Evolutionary conservation across 2,329 filamentous ascomycete species (phyloP).

Genomic region (Metarhizium robertsii): DNA sequence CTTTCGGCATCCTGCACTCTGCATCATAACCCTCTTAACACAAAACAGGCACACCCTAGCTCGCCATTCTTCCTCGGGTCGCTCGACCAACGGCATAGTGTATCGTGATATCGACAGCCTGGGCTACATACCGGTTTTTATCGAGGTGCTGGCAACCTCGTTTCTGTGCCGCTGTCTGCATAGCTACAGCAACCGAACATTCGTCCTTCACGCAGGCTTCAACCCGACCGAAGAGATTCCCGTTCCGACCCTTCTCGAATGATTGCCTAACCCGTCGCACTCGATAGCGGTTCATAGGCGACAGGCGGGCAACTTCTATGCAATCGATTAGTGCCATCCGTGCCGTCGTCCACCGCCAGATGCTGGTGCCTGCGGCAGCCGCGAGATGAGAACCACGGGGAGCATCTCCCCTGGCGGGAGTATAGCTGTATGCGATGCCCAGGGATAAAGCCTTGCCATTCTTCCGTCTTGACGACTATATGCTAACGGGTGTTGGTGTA

Average conservation of each 20-base stretch:
- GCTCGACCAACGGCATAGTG: not conserved
- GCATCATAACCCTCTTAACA: not conserved
- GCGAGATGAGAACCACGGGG: constrained; percentile 62
- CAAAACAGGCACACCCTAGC: not conserved
- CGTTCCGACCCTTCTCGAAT: not conserved
- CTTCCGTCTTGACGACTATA: not conserved
- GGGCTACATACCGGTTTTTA: not conserved
- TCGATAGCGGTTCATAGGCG: not conserved
- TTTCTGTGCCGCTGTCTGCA: not conserved
- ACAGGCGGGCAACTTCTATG: constrained; percentile 1
- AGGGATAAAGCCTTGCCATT: not conserved
- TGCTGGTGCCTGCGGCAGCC: constrained; percentile 32
- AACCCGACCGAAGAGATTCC: not conserved
- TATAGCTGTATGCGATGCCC: constrained; percentile 52
- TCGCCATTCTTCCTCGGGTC: not conserved
- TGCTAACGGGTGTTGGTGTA: constrained; percentile 25
- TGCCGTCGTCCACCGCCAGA: constrained; percentile 26
- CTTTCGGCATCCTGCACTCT: not conserved
- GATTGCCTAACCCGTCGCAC: not conserved
- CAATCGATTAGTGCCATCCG: not conserved
- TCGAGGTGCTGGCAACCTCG: constrained; percentile 3
- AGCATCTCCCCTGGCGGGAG: constrained; percentile 70
- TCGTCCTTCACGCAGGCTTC: not conserved
- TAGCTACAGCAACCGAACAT: not conserved
- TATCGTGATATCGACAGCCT: not conserved